Evolutionary conservation across 495 filamentous ascomycete species (phyloP).

Genomic region (Talaromyces ruber): DNA sequence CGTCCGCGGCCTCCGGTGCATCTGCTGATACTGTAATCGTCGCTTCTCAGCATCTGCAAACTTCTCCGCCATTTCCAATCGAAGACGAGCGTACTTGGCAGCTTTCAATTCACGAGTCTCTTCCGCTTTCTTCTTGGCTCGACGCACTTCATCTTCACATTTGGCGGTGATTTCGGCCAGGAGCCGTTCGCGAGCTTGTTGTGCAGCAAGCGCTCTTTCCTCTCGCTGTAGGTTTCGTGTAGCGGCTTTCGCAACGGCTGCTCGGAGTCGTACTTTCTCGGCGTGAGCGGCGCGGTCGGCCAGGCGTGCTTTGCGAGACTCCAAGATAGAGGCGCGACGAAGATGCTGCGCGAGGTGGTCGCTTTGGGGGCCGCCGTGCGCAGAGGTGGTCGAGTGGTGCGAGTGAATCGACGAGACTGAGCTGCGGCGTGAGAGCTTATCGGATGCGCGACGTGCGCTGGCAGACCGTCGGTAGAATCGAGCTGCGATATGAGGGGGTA

Average conservation of each 20-base stretch:
- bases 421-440: conserved; percentile 79
- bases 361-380: conserved; percentile 60
- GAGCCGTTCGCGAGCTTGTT: conserved; percentile 82
- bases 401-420: conserved; percentile 85
- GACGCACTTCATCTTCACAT: conserved; percentile 90
- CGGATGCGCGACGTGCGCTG: conserved; percentile 70
- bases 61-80: conserved; percentile 77
- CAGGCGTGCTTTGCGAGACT: conserved; percentile 84
- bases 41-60: conserved; percentile 81
- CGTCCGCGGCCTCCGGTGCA: conserved; percentile 55
- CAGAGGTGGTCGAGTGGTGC: conserved; percentile 53
- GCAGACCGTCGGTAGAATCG: conserved; percentile 69
- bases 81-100: conserved; percentile 67
- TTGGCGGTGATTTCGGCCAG: conserved; percentile 87
- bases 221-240: conserved; percentile 58
- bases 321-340: conserved; percentile 83
- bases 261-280: conserved; percentile 89
- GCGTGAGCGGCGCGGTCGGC: conserved; percentile 92
- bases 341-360: conserved; percentile 84
- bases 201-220: conserved; percentile 80
- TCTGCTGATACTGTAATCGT: conserved; percentile 44
- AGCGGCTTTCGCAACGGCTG: conserved; percentile 74
- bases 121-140: conserved; percentile 89
- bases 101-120: conserved; percentile 86
- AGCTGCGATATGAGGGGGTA: conserved; percentile 77